Evolutionary conservation across 2,329 filamentous ascomycete genomes (phyloP), one percentile per base, ranked within the genome.

Genomic region (Epichloe glyceriae): DNA sequence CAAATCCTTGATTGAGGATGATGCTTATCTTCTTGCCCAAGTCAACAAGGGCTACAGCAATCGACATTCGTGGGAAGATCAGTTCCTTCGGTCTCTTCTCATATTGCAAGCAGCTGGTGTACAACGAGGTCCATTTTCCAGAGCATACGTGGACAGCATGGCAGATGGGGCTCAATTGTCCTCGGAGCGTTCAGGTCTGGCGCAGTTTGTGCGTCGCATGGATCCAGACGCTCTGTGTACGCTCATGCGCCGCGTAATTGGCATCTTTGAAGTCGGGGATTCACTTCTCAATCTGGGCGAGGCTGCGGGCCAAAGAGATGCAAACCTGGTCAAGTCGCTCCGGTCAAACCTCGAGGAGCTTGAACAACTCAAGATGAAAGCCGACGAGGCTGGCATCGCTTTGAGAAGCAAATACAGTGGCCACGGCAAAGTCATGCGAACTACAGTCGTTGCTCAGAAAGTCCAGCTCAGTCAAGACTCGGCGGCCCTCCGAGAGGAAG

Each of bases 391-490:
- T 4, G 68, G 72, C 10, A 71, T 70, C 38, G 66, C 73, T 4
- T 73, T 94, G 33, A 81, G 83, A 54, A 94, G 83, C 67, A 84
- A 83, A 62, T 86, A 93, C 64, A 83, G 83, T 58, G 75, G 84
- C 11, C 82, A 84, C 55, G 78, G 77, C 66, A 82, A 80, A 56
- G 80, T 85, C 42, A 68, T 88, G 40, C 76, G 88, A 43, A 88
- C 86, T 1, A 91, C 87, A 0, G 80, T 91, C 34, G 80, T 91
- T 47, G 86, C 86, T 15, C 86, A 91, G 61, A 86, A 86, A 62
- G 86, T 93, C 17, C 83, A 89, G 60, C 73, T 93, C 40, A 88
- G 84, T 66, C 85, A 81, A 55, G 83, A 89, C 62, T 82, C 83
- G 56, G 81, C 85, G 1, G 73, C 78, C 3, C 73, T 91, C 30